Percentiles rank a stretch among this genome's conserved stretches.
phyloP scores from a whole-genome alignment of 2,329 filamentous ascomycete species.

The Diaporthe longicolla region DNA sequence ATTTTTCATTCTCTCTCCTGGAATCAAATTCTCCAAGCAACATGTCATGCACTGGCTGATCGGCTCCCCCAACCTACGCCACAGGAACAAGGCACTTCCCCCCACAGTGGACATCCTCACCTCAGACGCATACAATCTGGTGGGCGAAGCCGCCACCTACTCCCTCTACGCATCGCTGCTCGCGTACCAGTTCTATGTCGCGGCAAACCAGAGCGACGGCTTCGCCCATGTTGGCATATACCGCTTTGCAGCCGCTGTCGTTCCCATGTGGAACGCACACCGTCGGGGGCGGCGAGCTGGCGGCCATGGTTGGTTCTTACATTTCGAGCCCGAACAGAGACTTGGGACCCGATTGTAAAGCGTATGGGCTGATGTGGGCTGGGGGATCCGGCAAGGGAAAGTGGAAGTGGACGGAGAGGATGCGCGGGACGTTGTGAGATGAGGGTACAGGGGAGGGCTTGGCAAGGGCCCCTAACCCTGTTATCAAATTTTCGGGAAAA shows the following conservation, averaged over 20 bases:
- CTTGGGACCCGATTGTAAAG: not conserved
- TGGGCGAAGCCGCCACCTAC: not conserved
- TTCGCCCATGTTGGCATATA: not conserved
- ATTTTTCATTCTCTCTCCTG: no score
- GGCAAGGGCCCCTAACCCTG: not conserved
- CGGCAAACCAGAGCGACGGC: slow-evolving; percentile 5
- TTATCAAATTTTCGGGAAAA: no score
- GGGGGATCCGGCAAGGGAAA: not conserved
- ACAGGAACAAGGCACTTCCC: no score
- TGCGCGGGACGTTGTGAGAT: no score
- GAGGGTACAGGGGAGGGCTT: no score
- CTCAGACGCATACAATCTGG: no score
- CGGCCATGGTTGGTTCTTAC: slow-evolving; percentile 16
- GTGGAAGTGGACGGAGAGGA: no score
- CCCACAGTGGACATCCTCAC: no score
- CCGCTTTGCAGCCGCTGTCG: not conserved
- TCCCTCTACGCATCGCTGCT: not conserved
- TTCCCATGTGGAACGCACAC: not conserved
- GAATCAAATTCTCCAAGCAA: no score
- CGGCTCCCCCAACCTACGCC: no score
- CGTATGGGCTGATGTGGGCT: slow-evolving; percentile 3
- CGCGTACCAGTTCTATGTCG: slow-evolving; percentile 16
- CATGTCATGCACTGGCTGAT: no score
- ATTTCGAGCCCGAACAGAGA: not conserved
- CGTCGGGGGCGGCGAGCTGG: not conserved